phyloP scores from a whole-genome alignment of 495 filamentous ascomycete species.

The Sordaria brevicollis region DNA sequence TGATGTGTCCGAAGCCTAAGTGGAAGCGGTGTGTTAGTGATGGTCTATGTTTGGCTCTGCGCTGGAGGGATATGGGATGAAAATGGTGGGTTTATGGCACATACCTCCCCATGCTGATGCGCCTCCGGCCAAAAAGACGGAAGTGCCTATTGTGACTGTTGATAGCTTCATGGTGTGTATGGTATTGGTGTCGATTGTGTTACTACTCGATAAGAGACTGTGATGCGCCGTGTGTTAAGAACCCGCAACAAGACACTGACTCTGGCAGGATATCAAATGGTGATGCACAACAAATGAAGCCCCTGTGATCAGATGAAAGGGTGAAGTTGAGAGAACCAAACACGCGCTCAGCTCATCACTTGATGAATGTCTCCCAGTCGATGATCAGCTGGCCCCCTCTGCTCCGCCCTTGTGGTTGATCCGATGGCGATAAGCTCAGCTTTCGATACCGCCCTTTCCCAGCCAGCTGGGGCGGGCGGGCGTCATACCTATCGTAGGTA shows the following conservation, averaged over 20 bases:
- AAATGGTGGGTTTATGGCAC: background rate
- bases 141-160: conserved; percentile 7
- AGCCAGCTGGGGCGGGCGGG: too few species aligned
- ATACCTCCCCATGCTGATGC: conserved; percentile 23
- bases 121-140: conserved; percentile 7
- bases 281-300: too few species aligned
- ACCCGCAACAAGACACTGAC: background rate
- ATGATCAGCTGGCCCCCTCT: background rate
- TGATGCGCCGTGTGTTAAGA: background rate
- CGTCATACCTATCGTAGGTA: background rate
- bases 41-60: background rate
- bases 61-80: background rate
- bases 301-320: too few species aligned
- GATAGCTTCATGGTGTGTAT: conserved; percentile 22
- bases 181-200: background rate
- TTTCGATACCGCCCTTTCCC: background rate
- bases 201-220: background rate
- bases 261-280: background rate
- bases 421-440: background rate
- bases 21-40: background rate
- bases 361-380: background rate
- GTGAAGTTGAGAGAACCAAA: background rate
- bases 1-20: conserved; percentile 50
- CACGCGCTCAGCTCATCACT: background rate
- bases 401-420: background rate